These are phyloP conservation scores for Populus hybrid DNA, from an alignment of 441 rosid genomes.

Conservation along the genomic window DNA sequence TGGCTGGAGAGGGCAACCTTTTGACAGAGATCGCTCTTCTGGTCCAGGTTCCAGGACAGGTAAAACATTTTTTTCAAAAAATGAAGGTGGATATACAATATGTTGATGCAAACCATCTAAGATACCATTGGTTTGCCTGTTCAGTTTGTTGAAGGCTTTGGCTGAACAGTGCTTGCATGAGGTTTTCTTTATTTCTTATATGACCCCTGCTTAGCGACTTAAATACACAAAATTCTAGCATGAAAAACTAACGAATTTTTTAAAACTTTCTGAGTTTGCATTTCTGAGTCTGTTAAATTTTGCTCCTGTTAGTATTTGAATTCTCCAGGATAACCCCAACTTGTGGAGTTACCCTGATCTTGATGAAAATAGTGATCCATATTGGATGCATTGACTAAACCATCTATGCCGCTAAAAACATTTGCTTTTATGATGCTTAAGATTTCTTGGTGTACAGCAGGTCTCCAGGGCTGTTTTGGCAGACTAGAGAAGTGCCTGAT, in stretches of 20 bases:
- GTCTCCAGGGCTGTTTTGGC: background rate
- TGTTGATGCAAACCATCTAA: background rate
- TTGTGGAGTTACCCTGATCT: background rate
- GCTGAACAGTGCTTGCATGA: background rate
- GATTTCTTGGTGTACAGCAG: background rate
- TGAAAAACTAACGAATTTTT: background rate
- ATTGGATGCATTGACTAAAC: background rate
- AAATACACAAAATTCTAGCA: too few species aligned
- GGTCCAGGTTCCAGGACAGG: slow-evolving; percentile 66
- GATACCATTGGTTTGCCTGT: background rate
- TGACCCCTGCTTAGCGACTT: too few species aligned
- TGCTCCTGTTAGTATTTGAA: background rate
- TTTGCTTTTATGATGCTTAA: background rate
- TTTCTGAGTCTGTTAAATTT: background rate
- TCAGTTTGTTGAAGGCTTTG: background rate
- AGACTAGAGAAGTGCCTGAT: background rate
- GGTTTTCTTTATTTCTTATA: background rate
- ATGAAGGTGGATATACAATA: background rate
- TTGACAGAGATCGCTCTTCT: slow-evolving; percentile 61
- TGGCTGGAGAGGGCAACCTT: slow-evolving; percentile 73
- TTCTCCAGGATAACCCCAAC: background rate
- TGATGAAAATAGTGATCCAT: background rate
- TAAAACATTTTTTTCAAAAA: slow-evolving; percentile 9
- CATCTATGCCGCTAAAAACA: background rate
- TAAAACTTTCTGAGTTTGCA: background rate